phyloP scores from a whole-genome alignment of 495 filamentous ascomycete genomes.

The Xylaria intraflava region DNA sequence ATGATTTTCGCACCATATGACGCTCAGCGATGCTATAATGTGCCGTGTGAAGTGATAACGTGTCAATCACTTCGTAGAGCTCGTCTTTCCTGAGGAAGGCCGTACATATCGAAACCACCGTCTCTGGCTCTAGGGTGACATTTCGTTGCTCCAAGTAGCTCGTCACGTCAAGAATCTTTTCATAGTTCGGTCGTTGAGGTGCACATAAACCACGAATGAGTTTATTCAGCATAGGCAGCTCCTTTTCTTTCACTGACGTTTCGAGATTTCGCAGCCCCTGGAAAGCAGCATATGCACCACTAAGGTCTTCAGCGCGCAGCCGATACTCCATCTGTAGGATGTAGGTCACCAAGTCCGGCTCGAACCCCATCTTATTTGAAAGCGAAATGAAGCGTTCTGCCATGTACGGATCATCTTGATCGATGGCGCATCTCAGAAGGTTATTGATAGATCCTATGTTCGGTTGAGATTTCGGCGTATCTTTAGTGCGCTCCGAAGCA shows the following conservation, averaged over 20 bases:
- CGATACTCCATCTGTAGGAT: slow-evolving; percentile 70
- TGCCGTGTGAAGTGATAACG: slow-evolving; percentile 61
- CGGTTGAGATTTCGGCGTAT: slow-evolving; percentile 40
- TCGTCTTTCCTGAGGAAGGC: slow-evolving; percentile 68
- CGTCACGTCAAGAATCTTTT: slow-evolving; percentile 64
- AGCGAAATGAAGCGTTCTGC: slow-evolving; percentile 66
- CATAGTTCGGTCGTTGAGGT: slow-evolving; percentile 45
- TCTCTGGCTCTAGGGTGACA: slow-evolving; percentile 60
- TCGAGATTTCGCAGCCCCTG: slow-evolving; percentile 48
- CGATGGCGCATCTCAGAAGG: slow-evolving; percentile 67
- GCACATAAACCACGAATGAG: slow-evolving; percentile 68
- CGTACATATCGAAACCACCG: slow-evolving; percentile 61
- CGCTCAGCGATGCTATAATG: slow-evolving; percentile 61
- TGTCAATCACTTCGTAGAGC: slow-evolving; percentile 65
- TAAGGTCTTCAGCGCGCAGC: slow-evolving; percentile 60
- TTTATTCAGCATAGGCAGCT: slow-evolving; percentile 61
- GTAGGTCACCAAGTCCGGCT: slow-evolving; percentile 58
- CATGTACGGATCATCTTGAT: slow-evolving; percentile 59
- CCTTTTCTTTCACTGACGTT: slow-evolving; percentile 45
- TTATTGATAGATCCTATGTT: slow-evolving; percentile 67
- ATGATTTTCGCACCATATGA: slow-evolving; percentile 50
- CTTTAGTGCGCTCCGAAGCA: slow-evolving; percentile 44
- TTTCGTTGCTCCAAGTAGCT: slow-evolving; percentile 68
- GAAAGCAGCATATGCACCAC: slow-evolving; percentile 58
- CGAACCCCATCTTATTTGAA: slow-evolving; percentile 54